Percentiles rank a stretch among this genome's conserved stretches.
Conservation (phyloP, 1,284 basidiomycete species). For the Ceratobasidium sp. region DNA sequence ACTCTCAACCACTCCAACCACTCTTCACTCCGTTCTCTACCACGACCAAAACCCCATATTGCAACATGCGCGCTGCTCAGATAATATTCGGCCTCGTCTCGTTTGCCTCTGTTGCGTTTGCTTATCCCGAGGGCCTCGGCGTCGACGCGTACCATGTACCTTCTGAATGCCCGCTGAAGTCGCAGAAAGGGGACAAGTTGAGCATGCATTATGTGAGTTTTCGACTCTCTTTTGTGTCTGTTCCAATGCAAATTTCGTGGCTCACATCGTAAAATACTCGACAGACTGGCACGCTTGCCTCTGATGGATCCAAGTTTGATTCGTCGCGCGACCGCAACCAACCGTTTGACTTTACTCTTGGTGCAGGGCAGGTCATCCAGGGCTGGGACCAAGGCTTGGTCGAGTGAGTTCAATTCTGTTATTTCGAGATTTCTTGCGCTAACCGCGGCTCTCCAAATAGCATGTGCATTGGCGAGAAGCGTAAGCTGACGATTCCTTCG, state of each 20-base stretch:
- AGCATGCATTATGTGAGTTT: constrained; percentile 83
- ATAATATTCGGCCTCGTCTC: constrained; percentile 39
- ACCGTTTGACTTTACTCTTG: constrained; percentile 79
- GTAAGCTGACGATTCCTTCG: constrained; percentile 88
- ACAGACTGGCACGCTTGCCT: constrained; percentile 80
- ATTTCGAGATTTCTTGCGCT: neutral
- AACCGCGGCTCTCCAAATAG: constrained; percentile 53
- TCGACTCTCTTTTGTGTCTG: neutral
- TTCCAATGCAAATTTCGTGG: neutral
- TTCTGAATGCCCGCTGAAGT: constrained; percentile 69
- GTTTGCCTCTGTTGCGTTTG: constrained; percentile 28
- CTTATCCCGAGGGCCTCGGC: constrained; percentile 57
- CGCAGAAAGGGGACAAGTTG: constrained; percentile 75
- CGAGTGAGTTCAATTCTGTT: constrained; percentile 53
- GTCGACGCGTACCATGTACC: constrained; percentile 74
- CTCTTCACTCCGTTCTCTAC: neutral
- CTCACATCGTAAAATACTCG: constrained; percentile 1
- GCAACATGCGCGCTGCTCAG: constrained; percentile 42
- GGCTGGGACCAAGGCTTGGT: constrained; percentile 85
- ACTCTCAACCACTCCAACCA: constrained; percentile 1
- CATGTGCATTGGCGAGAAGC: constrained; percentile 93
- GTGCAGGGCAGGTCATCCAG: constrained; percentile 82
- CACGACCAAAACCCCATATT: neutral
- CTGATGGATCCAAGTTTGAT: constrained; percentile 85
- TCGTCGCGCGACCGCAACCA: constrained; percentile 80